These are phyloP conservation scores for Phycomyces blakesleeanus DNA, from an alignment of 192 early-diverging fungal genomes.

Conservation along the genomic window DNA sequence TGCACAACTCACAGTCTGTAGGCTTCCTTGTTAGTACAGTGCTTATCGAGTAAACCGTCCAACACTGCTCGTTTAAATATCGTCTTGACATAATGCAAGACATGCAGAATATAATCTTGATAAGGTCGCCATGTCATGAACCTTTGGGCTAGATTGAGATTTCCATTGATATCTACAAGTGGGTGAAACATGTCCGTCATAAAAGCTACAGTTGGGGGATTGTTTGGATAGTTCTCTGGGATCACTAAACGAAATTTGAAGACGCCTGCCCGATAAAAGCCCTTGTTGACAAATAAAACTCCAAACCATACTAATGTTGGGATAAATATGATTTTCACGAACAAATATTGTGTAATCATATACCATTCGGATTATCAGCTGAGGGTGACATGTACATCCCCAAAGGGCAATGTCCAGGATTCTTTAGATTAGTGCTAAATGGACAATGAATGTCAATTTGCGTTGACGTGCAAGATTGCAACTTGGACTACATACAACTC, in stretches of 20 bases:
- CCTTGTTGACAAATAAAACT: slow-evolving; percentile 84
- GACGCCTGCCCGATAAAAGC: slow-evolving; percentile 85
- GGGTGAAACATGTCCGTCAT: slow-evolving; percentile 82
- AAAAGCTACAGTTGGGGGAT: slow-evolving; percentile 69
- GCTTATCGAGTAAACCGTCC: slow-evolving; percentile 53
- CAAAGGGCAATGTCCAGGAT: slow-evolving; percentile 76
- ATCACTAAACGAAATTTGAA: slow-evolving; percentile 86
- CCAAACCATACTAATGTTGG: slow-evolving; percentile 70
- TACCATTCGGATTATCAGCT: slow-evolving; percentile 61
- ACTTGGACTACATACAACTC: slow-evolving; percentile 56
- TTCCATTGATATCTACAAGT: slow-evolving; percentile 68
- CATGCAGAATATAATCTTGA: slow-evolving; percentile 82
- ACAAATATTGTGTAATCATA: neutral
- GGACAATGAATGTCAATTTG: neutral
- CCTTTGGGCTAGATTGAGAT: slow-evolving; percentile 68
- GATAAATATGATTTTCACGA: neutral
- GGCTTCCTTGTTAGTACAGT: slow-evolving; percentile 65
- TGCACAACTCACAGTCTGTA: slow-evolving; percentile 49
- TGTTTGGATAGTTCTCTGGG: slow-evolving; percentile 74
- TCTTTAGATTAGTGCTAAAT: slow-evolving; percentile 66
- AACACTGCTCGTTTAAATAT: slow-evolving; percentile 80
- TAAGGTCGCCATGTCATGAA: slow-evolving; percentile 83
- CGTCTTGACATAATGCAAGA: slow-evolving; percentile 86
- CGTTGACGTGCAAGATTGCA: neutral
- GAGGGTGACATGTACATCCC: slow-evolving; percentile 88